Conservation (phyloP, 2,329 filamentous ascomycete genomes). For the Aspergillus vadensis region DNA sequence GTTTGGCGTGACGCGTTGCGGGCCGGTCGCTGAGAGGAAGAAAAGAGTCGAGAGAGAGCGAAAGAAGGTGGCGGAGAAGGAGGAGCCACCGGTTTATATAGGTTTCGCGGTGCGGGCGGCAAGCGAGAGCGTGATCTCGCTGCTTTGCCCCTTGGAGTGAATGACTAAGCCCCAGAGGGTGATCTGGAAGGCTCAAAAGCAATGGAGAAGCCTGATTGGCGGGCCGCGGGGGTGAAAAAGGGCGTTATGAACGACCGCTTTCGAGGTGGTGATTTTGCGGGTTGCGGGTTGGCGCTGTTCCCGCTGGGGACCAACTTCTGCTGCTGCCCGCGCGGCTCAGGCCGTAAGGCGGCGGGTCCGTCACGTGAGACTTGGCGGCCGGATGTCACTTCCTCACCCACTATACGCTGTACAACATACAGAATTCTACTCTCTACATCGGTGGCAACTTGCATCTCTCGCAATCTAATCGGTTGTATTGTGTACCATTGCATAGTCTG, state of each 20-base stretch:
- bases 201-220: constrained; percentile 37
- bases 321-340: not conserved
- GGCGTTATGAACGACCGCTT: constrained; percentile 45
- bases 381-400: not conserved
- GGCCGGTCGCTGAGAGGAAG: constrained; percentile 13
- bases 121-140: constrained; percentile 23
- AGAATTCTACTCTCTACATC: not conserved
- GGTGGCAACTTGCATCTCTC: too few relatives aligned
- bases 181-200: constrained; percentile 28
- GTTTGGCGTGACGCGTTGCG: constrained; percentile 23
- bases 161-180: constrained; percentile 31
- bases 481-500: not conserved
- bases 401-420: not conserved
- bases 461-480: not conserved
- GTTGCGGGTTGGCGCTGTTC: constrained; percentile 7
- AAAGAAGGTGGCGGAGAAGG: constrained; percentile 17
- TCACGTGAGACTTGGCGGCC: constrained; percentile 23
- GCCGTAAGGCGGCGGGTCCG: not conserved
- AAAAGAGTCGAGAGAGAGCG: constrained; percentile 22
- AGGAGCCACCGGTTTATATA: constrained; percentile 35
- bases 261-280: constrained; percentile 32
- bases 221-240: constrained; percentile 34
- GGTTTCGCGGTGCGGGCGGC: constrained; percentile 21
- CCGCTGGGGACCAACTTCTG: constrained; percentile 5
- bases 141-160: constrained; percentile 10